Evolutionary conservation across 1,139 yeast species (phyloP), one percentile per base, ranked within the genome.

Genomic region (Candida labiduridarum): DNA sequence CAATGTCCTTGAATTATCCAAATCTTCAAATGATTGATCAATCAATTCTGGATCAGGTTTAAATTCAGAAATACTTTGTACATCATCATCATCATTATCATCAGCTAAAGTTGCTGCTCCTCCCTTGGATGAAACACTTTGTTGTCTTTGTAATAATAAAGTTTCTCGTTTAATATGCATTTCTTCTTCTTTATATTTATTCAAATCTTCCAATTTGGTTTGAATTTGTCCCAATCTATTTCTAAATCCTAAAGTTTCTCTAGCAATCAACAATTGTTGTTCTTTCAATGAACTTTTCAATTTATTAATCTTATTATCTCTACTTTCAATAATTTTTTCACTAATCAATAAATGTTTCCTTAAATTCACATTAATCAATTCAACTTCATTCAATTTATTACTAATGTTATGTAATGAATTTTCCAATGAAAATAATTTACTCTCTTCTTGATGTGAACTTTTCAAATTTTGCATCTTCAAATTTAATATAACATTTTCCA

Each of bases 261-360:
- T 69, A 19, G 71, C 70, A 31, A 83, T 76, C 39, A 75, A 69
- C 22, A 65, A 59, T 55, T 83, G 84, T 50, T 84, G 83, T 16
- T 80, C 82, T 43, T 71, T 69, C 48, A 87, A 68, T 27, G 81
- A 65, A 15, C 63, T 59, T 57, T 85, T 86, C 51, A 88, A 71
- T 40, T 78, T 75, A 49, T 73, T 72, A 44, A 87, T 86, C 45
- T 88, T 78, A 50, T 75, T 77, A 53, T 83, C 84, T 49, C 91
- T 76, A 27, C 83, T 74, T 25, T 79, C 84, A 33, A 86, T 77
- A 48, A 87, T 76, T 59, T 82, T 79, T 53, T 83, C 83, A 45
- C 85, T 76, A 14, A 84, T 74, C 27, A 77, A 72, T 11, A 84
- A 69, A 58, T 76, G 80, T 49, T 72, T 74, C 14, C 76, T 61